Percentiles rank a stretch among this genome's conserved stretches.
Conservation (phyloP, 169 alveolate genomes). For the Eimeria necatrix region DNA sequence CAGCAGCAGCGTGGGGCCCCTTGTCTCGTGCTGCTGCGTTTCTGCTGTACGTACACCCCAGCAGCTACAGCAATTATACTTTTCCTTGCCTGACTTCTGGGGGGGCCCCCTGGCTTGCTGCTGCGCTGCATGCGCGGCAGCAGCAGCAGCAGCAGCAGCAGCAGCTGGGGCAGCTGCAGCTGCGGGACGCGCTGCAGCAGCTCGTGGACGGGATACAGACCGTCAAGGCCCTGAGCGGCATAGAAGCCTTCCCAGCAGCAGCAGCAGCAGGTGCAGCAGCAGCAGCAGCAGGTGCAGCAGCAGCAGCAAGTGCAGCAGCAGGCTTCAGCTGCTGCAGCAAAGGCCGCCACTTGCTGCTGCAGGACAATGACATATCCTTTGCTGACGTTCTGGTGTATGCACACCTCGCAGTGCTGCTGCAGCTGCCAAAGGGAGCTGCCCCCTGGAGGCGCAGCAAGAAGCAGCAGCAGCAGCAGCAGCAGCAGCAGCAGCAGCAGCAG, state of each 20-base stretch:
- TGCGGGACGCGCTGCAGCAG: constrained; percentile 3
- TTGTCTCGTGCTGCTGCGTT: not conserved
- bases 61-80: not conserved
- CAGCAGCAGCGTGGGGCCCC: not conserved
- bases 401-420: constrained; percentile 21
- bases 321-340: constrained; percentile 14
- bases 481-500: constrained; percentile 25
- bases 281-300: too few species aligned
- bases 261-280: not conserved
- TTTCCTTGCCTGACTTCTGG: not conserved
- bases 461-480: constrained; percentile 43
- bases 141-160: too few species aligned
- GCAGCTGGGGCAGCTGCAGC: too few species aligned
- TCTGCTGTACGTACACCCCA: not conserved
- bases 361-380: not conserved
- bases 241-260: not conserved
- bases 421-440: constrained; percentile 13
- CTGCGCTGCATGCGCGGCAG: too few species aligned
- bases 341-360: not conserved
- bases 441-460: constrained; percentile 27
- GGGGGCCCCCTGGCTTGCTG: not conserved
- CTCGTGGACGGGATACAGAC: not conserved
- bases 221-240: not conserved
- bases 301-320: not conserved
- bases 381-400: constrained; percentile 30